These are phyloP conservation scores for Allantophomopsis lycopodina DNA, from an alignment of 2,329 filamentous ascomycete genomes.

Conservation along the genomic window DNA sequence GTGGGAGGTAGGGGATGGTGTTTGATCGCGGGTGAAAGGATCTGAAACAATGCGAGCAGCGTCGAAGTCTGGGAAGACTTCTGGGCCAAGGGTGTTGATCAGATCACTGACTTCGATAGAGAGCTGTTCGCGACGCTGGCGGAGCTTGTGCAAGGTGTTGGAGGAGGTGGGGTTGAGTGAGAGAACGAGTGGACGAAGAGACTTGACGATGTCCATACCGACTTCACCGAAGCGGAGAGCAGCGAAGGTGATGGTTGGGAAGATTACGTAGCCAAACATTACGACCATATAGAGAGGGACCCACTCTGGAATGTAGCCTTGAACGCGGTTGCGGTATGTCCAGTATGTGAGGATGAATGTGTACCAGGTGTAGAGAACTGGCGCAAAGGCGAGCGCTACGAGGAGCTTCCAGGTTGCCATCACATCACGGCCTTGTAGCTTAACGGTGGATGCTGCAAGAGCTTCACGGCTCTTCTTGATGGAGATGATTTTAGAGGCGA, in stretches of 20 bases:
- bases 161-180: conserved; percentile 74
- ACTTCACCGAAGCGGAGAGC: conserved; percentile 91
- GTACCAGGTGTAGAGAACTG: conserved; percentile 72
- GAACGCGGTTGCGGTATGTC: conserved; percentile 69
- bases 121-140: conserved; percentile 57
- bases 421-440: conserved; percentile 77
- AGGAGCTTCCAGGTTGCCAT: conserved; percentile 92
- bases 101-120: conserved; percentile 75
- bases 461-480: conserved; percentile 72
- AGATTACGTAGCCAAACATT: conserved; percentile 62
- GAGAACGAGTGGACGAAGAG: conserved; percentile 72
- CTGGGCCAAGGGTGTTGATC: conserved; percentile 89
- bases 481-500: conserved; percentile 71
- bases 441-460: conserved; percentile 74
- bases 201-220: conserved; percentile 98
- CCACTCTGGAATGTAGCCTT: conserved; percentile 68
- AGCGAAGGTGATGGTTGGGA: conserved; percentile 81
- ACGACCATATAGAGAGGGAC: conserved; percentile 70
- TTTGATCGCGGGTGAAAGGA: conserved; percentile 19
- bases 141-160: conserved; percentile 71
- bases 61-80: conserved; percentile 96
- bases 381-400: conserved; percentile 73
- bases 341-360: conserved; percentile 60
- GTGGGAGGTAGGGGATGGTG: conserved; percentile 11
- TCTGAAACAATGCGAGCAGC: conserved; percentile 55